phyloP scores from a whole-genome alignment of 139 green algal species.

The Closterium sp. region DNA sequence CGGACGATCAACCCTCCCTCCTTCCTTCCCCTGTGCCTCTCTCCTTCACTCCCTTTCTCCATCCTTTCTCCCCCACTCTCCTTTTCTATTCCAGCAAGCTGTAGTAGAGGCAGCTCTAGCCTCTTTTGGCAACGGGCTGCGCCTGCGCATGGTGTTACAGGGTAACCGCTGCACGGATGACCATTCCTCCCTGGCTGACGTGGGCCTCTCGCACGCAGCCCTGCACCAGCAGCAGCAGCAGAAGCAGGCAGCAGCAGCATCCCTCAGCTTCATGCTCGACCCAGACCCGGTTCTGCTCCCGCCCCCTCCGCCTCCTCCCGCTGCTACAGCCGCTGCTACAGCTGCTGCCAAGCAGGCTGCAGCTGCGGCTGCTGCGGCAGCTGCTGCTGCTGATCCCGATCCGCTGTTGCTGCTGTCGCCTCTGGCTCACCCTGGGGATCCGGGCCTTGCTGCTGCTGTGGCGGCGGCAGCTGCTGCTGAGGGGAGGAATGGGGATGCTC shows the following conservation, averaged over 20 bases:
- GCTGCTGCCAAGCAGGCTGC: too few relatives aligned
- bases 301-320: too few relatives aligned
- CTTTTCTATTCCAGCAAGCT: too few relatives aligned
- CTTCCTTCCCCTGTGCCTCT: too few relatives aligned
- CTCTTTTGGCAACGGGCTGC: neutral
- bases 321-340: too few relatives aligned
- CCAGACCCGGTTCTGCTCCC: neutral
- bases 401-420: conserved; percentile 12
- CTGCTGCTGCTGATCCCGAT: neutral
- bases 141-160: conserved; percentile 23
- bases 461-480: neutral
- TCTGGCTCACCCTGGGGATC: neutral
- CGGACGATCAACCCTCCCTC: too few relatives aligned
- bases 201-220: neutral
- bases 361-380: neutral
- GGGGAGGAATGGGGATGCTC: too few relatives aligned
- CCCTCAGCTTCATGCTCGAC: conserved; percentile 25
- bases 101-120: too few relatives aligned
- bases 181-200: conserved; percentile 1
- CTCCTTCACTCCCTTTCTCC: too few relatives aligned
- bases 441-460: neutral
- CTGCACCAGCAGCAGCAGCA: neutral
- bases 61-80: too few relatives aligned
- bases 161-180: conserved; percentile 29
- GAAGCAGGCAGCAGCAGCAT: neutral